These are phyloP conservation scores for Starmerella apis DNA, from an alignment of 805 yeast species.

Conservation along the genomic window DNA sequence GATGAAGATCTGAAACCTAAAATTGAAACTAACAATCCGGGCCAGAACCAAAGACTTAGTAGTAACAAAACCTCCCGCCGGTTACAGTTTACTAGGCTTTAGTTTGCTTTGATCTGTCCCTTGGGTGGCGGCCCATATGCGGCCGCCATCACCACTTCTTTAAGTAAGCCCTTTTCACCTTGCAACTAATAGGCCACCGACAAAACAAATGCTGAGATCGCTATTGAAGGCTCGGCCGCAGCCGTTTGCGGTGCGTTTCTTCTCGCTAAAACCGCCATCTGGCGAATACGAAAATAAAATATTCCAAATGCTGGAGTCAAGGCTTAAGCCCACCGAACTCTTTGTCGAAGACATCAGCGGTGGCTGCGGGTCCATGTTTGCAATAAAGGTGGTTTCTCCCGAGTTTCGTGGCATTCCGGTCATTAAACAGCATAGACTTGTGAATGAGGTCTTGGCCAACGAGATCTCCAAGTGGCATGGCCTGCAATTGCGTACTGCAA, in stretches of 20 bases:
- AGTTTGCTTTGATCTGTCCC: too few species aligned
- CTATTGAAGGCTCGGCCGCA: background rate
- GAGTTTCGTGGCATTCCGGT: conserved; percentile 70
- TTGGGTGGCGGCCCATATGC: conserved; percentile 1
- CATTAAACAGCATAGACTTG: conserved; percentile 87
- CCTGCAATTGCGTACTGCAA: conserved; percentile 68
- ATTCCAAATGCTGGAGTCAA: conserved; percentile 42
- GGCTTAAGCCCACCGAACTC: conserved; percentile 51
- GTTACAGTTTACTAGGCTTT: too few species aligned
- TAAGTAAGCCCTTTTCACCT: conserved; percentile 1
- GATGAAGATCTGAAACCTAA: too few species aligned
- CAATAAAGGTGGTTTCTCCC: conserved; percentile 62
- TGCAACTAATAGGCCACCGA: background rate
- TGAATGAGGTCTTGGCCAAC: conserved; percentile 67
- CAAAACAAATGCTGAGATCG: conserved; percentile 6
- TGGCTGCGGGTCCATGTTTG: conserved; percentile 98
- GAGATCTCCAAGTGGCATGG: conserved; percentile 95
- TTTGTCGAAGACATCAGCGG: conserved; percentile 78
- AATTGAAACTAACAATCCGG: too few species aligned
- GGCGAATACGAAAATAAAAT: conserved; percentile 50
- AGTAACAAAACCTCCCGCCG: too few species aligned
- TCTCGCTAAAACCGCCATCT: conserved; percentile 13
- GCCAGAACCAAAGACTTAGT: too few species aligned
- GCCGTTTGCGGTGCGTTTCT: conserved; percentile 5
- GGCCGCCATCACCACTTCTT: background rate